Conservation (phyloP, 805 yeast species). For the Priceomyces medius region DNA sequence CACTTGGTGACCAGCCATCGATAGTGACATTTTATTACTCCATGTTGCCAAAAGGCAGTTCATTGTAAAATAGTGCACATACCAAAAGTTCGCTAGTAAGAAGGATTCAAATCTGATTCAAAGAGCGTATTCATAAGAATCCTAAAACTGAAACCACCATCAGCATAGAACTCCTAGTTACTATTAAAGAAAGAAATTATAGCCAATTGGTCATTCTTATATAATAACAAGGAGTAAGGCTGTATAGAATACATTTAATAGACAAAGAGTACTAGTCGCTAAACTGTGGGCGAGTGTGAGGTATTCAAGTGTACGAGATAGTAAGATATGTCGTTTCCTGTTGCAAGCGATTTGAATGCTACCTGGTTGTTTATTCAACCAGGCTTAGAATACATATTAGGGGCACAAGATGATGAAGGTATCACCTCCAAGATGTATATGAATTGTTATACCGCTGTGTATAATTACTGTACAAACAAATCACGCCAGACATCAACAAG, state of each 20-base stretch:
- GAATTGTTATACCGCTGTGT: slow-evolving; percentile 88
- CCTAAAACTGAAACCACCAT: neutral
- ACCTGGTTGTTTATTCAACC: slow-evolving; percentile 83
- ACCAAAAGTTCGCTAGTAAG: neutral
- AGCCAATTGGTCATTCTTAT: neutral
- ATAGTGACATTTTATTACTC: too few species aligned
- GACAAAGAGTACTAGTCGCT: slow-evolving; percentile 1
- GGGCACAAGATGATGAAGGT: slow-evolving; percentile 64
- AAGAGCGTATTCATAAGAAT: neutral
- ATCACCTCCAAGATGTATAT: slow-evolving; percentile 73
- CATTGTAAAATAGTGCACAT: neutral
- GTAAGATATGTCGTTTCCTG: slow-evolving; percentile 37
- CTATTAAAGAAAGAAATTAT: neutral
- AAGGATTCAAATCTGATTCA: neutral
- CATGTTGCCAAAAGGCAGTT: neutral
- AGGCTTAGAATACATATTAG: slow-evolving; percentile 66
- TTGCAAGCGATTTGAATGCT: slow-evolving; percentile 59
- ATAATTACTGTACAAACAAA: slow-evolving; percentile 86
- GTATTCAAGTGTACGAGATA: neutral
- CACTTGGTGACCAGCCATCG: too few species aligned
- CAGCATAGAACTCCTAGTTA: neutral
- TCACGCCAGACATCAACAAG: slow-evolving; percentile 41
- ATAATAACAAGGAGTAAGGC: neutral
- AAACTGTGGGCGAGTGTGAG: neutral
- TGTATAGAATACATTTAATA: neutral